Base-by-base conservation (phyloP, 2,329 filamentous ascomycete species). In the Fusarium begoniae region DNA sequence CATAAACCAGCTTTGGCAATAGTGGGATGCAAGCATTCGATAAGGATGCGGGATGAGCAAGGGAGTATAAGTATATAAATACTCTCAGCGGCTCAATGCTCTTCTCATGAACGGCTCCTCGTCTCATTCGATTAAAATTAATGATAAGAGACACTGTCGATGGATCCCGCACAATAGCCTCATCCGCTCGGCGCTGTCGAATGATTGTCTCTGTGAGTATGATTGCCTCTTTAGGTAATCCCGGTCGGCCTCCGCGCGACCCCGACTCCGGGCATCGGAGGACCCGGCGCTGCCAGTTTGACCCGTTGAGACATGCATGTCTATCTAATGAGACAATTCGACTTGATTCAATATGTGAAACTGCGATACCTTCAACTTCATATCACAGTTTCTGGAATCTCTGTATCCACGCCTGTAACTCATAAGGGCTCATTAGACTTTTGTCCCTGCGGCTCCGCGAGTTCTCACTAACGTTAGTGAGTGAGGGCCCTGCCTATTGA, bases 141-240 rank as follows among this genome's bases (percentile, higher is more conserved):
- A 53, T 60, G 51, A 50, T 32, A 65, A 57, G 44, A 59, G 32
- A 51, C 48, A 44, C 50, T 40, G 58, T 56, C 72, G 59, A 78
- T 69, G 68, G 57, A 73, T 78, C 54, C 67, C 70, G 72, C 76
- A 72, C 72, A 78, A 76, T 68, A 78, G 61, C 60, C 76, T 73
- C 74, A 57, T 60, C 62, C 57, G 55, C 61, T 66, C 43, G 53
- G 48, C 32, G 59, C 15, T 53, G 55, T 78, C 63, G 64, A 63
- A 70, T 69, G 75, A 75, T 75, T 69, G 56, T 48, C 50, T 47
- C 37, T 62, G 65, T 72, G 62, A 57, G 32, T 22, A 7, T 28
- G 37, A 30, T 67, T 75, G 50, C 76, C 71, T 24, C 45, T 70
- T 75, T 57, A 44, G 73, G 75, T 35, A 78, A 76, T 73, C 63